A percentile compares a stretch with the other conserved stretches of the same genome.
Evolutionary conservation across 805 yeast genomes (phyloP).

Genomic region (Debaryomyces castellii): DNA sequence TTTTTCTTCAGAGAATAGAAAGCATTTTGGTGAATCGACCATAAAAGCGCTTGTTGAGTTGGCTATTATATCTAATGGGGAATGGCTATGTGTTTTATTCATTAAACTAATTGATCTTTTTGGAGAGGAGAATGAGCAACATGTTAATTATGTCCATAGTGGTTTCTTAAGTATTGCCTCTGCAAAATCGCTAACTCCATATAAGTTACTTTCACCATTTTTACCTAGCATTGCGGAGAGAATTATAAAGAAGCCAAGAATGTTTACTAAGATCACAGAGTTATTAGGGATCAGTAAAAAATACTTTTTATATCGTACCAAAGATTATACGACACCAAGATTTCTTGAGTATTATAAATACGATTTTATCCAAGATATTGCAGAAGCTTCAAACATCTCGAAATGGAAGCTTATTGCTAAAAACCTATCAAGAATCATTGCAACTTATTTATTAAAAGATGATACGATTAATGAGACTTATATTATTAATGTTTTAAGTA

Average conservation of each 20-base stretch:
- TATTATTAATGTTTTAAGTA: slow-evolving; percentile 52
- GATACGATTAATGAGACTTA: slow-evolving; percentile 47
- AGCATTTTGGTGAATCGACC: slow-evolving; percentile 56
- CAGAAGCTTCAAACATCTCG: slow-evolving; percentile 46
- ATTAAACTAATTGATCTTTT: slow-evolving; percentile 65
- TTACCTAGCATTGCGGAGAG: slow-evolving; percentile 69
- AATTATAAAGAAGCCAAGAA: slow-evolving; percentile 57
- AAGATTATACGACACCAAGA: slow-evolving; percentile 73
- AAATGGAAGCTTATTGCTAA: slow-evolving; percentile 49
- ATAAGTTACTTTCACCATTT: slow-evolving; percentile 77
- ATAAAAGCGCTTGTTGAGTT: slow-evolving; percentile 64
- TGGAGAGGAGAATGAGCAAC: slow-evolving; percentile 63
- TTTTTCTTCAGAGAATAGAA: slow-evolving; percentile 24
- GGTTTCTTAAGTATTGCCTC: slow-evolving; percentile 59
- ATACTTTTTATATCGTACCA: slow-evolving; percentile 67
- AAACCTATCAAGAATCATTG: slow-evolving; percentile 54
- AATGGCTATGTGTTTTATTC: slow-evolving; percentile 63
- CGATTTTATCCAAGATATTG: slow-evolving; percentile 63
- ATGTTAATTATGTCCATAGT: slow-evolving; percentile 67
- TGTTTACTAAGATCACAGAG: slow-evolving; percentile 61
- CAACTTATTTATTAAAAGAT: slow-evolving; percentile 55
- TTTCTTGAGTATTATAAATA: slow-evolving; percentile 64
- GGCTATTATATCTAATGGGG: slow-evolving; percentile 62
- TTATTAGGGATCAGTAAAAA: slow-evolving; percentile 61
- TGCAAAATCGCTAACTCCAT: slow-evolving; percentile 61